phyloP scores from a whole-genome alignment of 2,329 filamentous ascomycete genomes.

The Aureobasidium sp. region DNA sequence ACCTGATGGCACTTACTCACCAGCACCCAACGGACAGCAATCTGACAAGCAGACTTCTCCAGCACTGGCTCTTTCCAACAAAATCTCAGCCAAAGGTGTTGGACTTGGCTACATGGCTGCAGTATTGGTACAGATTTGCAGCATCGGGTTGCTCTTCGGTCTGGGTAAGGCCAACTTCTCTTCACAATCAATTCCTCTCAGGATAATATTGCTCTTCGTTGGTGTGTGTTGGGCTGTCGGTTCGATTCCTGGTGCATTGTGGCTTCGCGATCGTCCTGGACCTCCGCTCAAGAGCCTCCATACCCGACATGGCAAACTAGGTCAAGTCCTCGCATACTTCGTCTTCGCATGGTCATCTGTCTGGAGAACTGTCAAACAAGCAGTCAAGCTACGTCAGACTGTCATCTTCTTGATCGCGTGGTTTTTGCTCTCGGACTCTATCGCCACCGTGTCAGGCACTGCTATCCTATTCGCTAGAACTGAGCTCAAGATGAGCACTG shows the following conservation, averaged over 20 bases:
- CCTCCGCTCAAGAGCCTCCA: conserved; percentile 52
- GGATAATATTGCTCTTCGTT: conserved; percentile 71
- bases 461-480: conserved; percentile 92
- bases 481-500: conserved; percentile 76
- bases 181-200: conserved; percentile 65
- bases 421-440: conserved; percentile 87
- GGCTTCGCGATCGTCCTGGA: conserved; percentile 75
- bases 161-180: conserved; percentile 50
- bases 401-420: conserved; percentile 70
- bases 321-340: conserved; percentile 53
- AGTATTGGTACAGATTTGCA: conserved; percentile 68
- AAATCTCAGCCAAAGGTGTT: conserved; percentile 80
- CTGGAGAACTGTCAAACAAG: conserved; percentile 66
- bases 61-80: conserved; percentile 70
- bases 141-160: conserved; percentile 63
- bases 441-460: conserved; percentile 89
- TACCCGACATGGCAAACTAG: not conserved
- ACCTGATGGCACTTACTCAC: not conserved
- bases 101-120: conserved; percentile 83
- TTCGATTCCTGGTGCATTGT: conserved; percentile 73
- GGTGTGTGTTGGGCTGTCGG: conserved; percentile 86
- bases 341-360: conserved; percentile 73
- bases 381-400: conserved; percentile 61
- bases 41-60: conserved; percentile 33
- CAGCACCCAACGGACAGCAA: not conserved